phyloP scores from a whole-genome alignment of 805 yeast genomes.

The Vanderwaltozyma yarrowii region DNA sequence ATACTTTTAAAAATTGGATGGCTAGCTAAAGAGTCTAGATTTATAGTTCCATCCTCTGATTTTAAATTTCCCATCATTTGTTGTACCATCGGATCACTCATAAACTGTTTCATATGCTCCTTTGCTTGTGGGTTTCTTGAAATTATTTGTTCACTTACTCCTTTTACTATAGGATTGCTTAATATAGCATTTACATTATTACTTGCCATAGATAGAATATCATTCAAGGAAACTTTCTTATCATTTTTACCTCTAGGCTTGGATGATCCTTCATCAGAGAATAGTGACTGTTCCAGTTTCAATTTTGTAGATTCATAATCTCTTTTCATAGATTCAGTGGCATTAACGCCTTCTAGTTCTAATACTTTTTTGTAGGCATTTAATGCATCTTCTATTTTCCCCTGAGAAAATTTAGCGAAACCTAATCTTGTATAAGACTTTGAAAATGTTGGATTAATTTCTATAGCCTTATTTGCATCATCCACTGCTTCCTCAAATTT shows the following conservation, averaged over 20 bases:
- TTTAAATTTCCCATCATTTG: slow-evolving; percentile 1
- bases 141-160: slow-evolving; percentile 55
- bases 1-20: slow-evolving; percentile 35
- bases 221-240: slow-evolving; percentile 43
- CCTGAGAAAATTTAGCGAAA: slow-evolving; percentile 79
- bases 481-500: slow-evolving; percentile 64
- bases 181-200: slow-evolving; percentile 59
- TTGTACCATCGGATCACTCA: slow-evolving; percentile 33
- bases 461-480: slow-evolving; percentile 75
- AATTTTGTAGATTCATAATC: slow-evolving; percentile 83
- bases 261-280: neutral
- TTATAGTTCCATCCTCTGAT: neutral
- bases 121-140: slow-evolving; percentile 58
- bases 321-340: slow-evolving; percentile 78
- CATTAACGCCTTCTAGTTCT: slow-evolving; percentile 70
- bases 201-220: slow-evolving; percentile 48
- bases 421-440: slow-evolving; percentile 93
- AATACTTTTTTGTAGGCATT: slow-evolving; percentile 82
- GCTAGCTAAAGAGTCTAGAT: neutral
- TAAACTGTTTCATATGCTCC: slow-evolving; percentile 68
- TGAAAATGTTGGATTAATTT: slow-evolving; percentile 64
- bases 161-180: slow-evolving; percentile 79
- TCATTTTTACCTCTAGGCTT: neutral
- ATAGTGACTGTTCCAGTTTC: neutral
- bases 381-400: slow-evolving; percentile 76